Evolutionary conservation across 345 rosid species (phyloP).

Genomic region (Citrus reticulata): DNA sequence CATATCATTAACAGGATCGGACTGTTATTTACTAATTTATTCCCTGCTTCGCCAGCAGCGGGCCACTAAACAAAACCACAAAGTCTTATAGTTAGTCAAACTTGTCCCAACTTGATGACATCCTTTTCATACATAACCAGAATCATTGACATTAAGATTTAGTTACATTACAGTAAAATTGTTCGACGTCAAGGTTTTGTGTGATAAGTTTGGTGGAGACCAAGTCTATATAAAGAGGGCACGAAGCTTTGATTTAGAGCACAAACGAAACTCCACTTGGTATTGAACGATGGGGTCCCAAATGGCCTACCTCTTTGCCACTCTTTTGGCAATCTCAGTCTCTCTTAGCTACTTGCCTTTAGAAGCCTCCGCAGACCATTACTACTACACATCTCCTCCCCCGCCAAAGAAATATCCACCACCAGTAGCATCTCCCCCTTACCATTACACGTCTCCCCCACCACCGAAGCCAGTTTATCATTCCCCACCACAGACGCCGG

Average conservation of each 20-base stretch:
- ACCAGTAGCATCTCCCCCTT: no score
- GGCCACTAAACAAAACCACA: neutral
- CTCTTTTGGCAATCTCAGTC: slow-evolving; percentile 41
- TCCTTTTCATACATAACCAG: no score
- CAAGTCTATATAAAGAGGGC: no score
- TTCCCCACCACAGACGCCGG: neutral
- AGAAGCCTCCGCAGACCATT: slow-evolving; percentile 30
- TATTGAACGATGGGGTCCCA: slow-evolving; percentile 37
- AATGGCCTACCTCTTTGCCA: slow-evolving; percentile 45
- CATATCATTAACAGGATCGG: neutral
- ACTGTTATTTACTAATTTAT: neutral
- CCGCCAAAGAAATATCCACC: neutral
- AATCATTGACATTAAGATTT: neutral
- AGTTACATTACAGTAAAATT: no score
- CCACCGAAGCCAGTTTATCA: neutral
- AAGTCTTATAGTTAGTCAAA: neutral
- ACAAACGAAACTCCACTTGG: neutral
- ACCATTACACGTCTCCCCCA: neutral
- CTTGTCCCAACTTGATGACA: neutral
- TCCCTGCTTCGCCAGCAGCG: neutral
- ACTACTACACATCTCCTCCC: slow-evolving; percentile 31
- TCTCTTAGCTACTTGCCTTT: slow-evolving; percentile 40
- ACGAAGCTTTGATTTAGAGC: no score
- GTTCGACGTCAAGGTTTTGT: no score
- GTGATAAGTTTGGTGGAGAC: no score